Evolutionary conservation across 257 asterid genomes (phyloP).

Genomic region (Cinchona pubescens): DNA sequence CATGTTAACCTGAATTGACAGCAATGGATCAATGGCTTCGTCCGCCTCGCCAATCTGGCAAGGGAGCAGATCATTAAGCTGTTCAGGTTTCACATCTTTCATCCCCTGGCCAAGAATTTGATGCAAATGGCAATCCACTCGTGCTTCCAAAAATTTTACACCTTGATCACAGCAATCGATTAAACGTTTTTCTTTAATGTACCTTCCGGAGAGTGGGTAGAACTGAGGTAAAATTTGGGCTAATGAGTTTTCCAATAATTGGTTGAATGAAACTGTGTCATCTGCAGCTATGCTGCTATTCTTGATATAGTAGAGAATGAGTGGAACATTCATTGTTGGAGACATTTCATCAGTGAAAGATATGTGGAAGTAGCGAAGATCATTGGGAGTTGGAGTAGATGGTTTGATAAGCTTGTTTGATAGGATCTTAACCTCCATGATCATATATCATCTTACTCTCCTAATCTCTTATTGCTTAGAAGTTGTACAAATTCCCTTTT

Average conservation of each 20-base stretch:
- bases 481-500: too few species aligned
- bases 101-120: background rate
- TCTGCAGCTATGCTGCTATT: background rate
- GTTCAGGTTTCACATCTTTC: background rate
- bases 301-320: slow-evolving; percentile 8
- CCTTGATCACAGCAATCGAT: slow-evolving; percentile 26
- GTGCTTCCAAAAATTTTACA: slow-evolving; percentile 10
- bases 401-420: background rate
- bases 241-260: background rate
- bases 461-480: too few species aligned
- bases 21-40: slow-evolving; percentile 1
- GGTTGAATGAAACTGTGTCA: background rate
- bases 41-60: background rate
- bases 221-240: slow-evolving; percentile 13
- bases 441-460: too few species aligned
- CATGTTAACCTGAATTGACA: slow-evolving; percentile 14
- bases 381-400: slow-evolving; percentile 3
- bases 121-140: slow-evolving; percentile 7
- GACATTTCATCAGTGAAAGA: slow-evolving; percentile 18
- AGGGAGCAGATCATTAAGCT: slow-evolving; percentile 20
- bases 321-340: slow-evolving; percentile 8
- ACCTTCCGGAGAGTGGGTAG: slow-evolving; percentile 30
- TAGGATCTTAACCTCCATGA: background rate
- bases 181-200: background rate
- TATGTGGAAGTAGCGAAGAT: slow-evolving; percentile 3